Base-by-base conservation (phyloP, 495 filamentous ascomycete genomes). In the Podospora conica region DNA sequence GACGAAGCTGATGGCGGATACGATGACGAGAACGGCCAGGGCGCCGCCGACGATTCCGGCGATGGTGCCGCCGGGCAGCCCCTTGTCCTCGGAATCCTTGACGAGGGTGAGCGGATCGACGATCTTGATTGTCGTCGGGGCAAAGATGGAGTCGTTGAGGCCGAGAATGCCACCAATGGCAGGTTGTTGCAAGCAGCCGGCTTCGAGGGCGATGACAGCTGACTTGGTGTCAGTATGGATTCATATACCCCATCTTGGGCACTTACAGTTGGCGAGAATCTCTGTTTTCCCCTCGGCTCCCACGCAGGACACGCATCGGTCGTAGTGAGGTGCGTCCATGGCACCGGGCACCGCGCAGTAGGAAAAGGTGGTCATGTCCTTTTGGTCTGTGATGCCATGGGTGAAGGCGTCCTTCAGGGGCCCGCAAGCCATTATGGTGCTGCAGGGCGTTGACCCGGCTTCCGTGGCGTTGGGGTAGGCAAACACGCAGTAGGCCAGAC, bases 171-270 rank as follows among this genome's bases (percentile, higher is more conserved):
- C 68, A 15, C 82, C 82, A 1, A 76, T 58, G 3, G 71, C 53
- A 3, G 84, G 83, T 21, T 79, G 75, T 65, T 84, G 81, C 12
- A 71, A 64, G 65, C 84, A 86, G 9, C 79, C 84, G 58, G 80
- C 81, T 55, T 81, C 69, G 1, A 85, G 71, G 27, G 79, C 80
- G 6, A 76, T 71, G 61, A 84, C 69, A 65, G 77, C 81, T 83
- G 53, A 10, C 21, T 12, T 1, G 2, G 5, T 9, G 59, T 77
- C 67, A 78, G 71, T 9, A 29, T 3, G 11, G 21, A 11, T 12
- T 0, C 18, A 22, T 33, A 9, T 33, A 27, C n/a, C n/a, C n/a
- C 25, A 29, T 6, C 1, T 15, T 0, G 23, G 18, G 11, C 21
- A 6, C 68, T 71, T 66, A 80, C 79, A 81, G 56, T 82, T 82